Conservation (phyloP, 495 filamentous ascomycete species). For the Trichoderma erinaceum region DNA sequence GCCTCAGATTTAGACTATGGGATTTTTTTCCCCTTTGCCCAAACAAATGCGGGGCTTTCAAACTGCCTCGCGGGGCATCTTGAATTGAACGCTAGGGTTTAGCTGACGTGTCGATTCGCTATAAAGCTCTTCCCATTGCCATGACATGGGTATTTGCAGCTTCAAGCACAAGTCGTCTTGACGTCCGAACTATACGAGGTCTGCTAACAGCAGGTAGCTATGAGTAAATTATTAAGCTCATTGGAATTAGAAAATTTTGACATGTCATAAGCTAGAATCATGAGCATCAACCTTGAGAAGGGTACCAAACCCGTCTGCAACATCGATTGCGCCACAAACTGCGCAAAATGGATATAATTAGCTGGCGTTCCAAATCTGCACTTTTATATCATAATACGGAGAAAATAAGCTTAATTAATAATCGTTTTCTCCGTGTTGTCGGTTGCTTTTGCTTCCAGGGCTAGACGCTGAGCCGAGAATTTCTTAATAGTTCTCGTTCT, state of each 20-base stretch:
- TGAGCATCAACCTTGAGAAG: too few species aligned
- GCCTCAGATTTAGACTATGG: not conserved
- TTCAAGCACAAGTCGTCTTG: not conserved
- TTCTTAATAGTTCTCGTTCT: not conserved
- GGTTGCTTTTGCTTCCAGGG: not conserved
- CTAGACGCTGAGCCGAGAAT: not conserved
- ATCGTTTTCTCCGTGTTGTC: not conserved
- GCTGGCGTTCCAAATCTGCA: too few species aligned
- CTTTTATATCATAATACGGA: too few species aligned
- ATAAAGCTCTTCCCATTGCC: not conserved
- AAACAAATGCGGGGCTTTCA: not conserved
- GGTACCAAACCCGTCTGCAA: too few species aligned
- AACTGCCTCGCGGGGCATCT: constrained; percentile 4
- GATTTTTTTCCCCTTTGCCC: not conserved
- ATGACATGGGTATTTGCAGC: not conserved
- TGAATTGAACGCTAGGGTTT: not conserved
- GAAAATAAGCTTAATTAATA: not conserved
- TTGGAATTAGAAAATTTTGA: too few species aligned
- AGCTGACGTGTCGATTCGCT: not conserved
- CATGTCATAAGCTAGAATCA: too few species aligned
- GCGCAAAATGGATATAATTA: too few species aligned
- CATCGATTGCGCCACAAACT: too few species aligned
- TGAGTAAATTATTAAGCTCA: too few species aligned
- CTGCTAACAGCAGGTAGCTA: too few species aligned
- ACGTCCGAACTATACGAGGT: too few species aligned